Base-by-base conservation (phyloP, 768 basidiomycete species). In the Boletus eberwhitei region DNA sequence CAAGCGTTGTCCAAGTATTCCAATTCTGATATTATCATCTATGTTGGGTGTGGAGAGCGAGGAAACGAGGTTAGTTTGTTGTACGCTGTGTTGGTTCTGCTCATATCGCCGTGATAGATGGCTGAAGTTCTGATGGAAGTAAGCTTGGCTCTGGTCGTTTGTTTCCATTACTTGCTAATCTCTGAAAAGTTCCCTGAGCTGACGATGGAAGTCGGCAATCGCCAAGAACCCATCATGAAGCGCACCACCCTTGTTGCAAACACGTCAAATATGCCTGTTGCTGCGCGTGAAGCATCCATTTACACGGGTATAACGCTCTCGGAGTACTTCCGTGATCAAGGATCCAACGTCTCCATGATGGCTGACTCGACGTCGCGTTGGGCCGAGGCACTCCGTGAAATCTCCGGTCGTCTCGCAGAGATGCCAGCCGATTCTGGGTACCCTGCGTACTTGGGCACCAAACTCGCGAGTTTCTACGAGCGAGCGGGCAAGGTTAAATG, bases 391-490 rank as follows among this genome's bases (percentile, higher is more conserved):
- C 77, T 99, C 43, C 93, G 97, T 78, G 97, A 99, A 81, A 98
- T 99, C 59, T 98, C 95, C 22, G 97, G 97, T 74, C 95, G 97
- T 74, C 74, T 99, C 57, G 97, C 97, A 37, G 97, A 99, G 75
- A 99, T 99, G 97, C 97, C 97, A 46, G 97, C 97, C 31, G 97
- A 98, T 72, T 98, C 97, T 38, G 97, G 97, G 54, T 99, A 99
- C 74, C 97, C 97, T 47, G 97, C 97, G 4, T 98, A 98, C 72
- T 85, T 98, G 56, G 77, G 87, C 57, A 96, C 97, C 32, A 98
- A 98, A 74, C 77, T 98, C 35, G 97, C 97, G 21, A 85, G 90
- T 64, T 99, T 99, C 82, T 99, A 99, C 74, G 97, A 99, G 73
- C 90, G 97, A 62, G 95, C 97, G 12, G 97, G 97, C 31, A 98